Evolutionary conservation across 306 rosid species (phyloP).

Genomic region (Quillaja saponaria): DNA sequence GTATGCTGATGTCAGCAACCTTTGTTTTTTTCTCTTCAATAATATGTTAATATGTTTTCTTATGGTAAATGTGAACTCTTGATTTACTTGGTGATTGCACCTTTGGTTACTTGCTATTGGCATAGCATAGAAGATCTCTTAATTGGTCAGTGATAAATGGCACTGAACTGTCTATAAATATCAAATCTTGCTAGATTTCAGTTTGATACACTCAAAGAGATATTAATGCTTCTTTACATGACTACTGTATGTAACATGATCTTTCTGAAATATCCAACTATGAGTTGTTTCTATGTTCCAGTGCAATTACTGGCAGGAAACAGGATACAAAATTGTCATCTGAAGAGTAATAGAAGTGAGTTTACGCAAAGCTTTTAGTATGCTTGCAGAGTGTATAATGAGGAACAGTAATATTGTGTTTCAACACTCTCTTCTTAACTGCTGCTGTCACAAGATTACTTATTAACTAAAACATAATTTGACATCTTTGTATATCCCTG

Average conservation of each 20-base stretch:
- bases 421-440: background rate
- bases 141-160: background rate
- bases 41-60: slow-evolving; percentile 17
- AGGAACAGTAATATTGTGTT: background rate
- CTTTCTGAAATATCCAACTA: slow-evolving; percentile 5
- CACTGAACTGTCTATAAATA: slow-evolving; percentile 13
- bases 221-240: background rate
- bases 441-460: too few relatives aligned
- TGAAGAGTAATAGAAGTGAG: too few relatives aligned
- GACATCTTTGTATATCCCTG: too few relatives aligned
- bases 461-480: too few relatives aligned
- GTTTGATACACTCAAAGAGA: background rate
- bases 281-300: background rate
- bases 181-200: background rate
- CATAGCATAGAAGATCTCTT: slow-evolving; percentile 1
- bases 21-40: slow-evolving; percentile 8
- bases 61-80: slow-evolving; percentile 12
- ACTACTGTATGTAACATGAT: background rate
- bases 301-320: background rate
- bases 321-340: slow-evolving; percentile 3
- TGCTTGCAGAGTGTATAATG: background rate
- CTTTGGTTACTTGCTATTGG: slow-evolving; percentile 13
- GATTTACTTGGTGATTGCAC: background rate
- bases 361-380: too few relatives aligned
- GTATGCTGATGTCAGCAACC: background rate